phyloP scores from a whole-genome alignment of 306 rosid genomes.

The Prunus salicina region DNA sequence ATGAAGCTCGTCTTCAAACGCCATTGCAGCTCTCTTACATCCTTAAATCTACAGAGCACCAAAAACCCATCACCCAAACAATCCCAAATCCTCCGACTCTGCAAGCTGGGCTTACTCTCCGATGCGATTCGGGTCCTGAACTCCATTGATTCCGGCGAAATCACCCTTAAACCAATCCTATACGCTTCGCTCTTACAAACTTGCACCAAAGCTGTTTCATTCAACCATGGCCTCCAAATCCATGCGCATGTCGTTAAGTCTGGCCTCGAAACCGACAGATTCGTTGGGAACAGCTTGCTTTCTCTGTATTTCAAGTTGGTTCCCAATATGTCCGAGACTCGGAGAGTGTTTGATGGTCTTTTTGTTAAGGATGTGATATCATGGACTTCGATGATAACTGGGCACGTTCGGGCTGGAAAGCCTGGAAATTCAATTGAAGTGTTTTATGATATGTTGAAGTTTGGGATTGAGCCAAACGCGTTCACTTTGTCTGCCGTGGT shows the following conservation, averaged over 20 bases:
- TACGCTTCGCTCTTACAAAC: slow-evolving; percentile 78
- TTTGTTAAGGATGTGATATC: slow-evolving; percentile 65
- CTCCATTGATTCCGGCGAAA: slow-evolving; percentile 23
- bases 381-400: slow-evolving; percentile 78
- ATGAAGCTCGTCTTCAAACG: slow-evolving; percentile 48
- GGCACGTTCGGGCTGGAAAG: slow-evolving; percentile 48
- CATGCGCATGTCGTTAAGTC: slow-evolving; percentile 69
- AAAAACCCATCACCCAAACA: slow-evolving; percentile 20
- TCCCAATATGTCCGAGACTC: slow-evolving; percentile 44
- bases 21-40: slow-evolving; percentile 41
- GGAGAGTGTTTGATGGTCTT: slow-evolving; percentile 51
- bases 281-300: slow-evolving; percentile 80
- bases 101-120: slow-evolving; percentile 42
- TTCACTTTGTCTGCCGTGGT: slow-evolving; percentile 69
- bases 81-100: slow-evolving; percentile 44
- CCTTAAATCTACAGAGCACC: slow-evolving; percentile 19
- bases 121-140: slow-evolving; percentile 52
- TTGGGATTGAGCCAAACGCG: slow-evolving; percentile 57
- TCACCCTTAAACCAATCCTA: slow-evolving; percentile 46
- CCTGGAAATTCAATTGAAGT: slow-evolving; percentile 36
- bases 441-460: slow-evolving; percentile 51
- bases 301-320: slow-evolving; percentile 64
- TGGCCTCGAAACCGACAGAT: slow-evolving; percentile 65
- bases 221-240: slow-evolving; percentile 52
- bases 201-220: slow-evolving; percentile 43